Conservation (phyloP, 2,329 filamentous ascomycete species). For the Aspergillus ustus region DNA sequence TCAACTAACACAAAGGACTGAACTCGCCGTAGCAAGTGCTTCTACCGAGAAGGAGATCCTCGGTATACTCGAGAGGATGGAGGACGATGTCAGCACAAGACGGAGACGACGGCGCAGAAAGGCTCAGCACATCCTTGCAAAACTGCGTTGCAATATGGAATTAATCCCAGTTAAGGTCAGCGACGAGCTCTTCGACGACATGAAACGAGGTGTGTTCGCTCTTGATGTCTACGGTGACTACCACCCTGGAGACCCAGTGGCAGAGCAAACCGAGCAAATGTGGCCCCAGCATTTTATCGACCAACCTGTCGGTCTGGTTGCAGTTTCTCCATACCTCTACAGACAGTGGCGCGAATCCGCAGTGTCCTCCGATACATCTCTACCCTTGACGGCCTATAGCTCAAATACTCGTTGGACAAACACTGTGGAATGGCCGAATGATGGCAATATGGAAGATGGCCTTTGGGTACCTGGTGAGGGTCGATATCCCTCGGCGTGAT, state of each 20-base stretch:
- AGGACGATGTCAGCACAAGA: slow-evolving; percentile 27
- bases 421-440: slow-evolving; percentile 16
- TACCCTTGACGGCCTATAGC: slow-evolving; percentile 18
- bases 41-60: slow-evolving; percentile 29
- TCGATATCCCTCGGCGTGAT: neutral
- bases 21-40: slow-evolving; percentile 23
- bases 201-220: slow-evolving; percentile 38
- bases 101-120: slow-evolving; percentile 29
- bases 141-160: slow-evolving; percentile 32
- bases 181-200: slow-evolving; percentile 34
- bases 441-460: neutral
- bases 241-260: slow-evolving; percentile 34
- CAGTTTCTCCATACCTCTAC: slow-evolving; percentile 25
- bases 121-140: slow-evolving; percentile 28
- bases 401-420: slow-evolving; percentile 18
- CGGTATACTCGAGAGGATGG: slow-evolving; percentile 31
- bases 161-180: slow-evolving; percentile 34
- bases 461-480: neutral
- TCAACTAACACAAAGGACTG: slow-evolving; percentile 28
- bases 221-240: slow-evolving; percentile 36
- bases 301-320: slow-evolving; percentile 19
- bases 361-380: slow-evolving; percentile 3
- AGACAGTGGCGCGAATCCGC: slow-evolving; percentile 22
- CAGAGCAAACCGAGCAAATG: slow-evolving; percentile 29
- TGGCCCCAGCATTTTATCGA: slow-evolving; percentile 18